These are phyloP conservation scores for Nepenthes gracilis DNA, from an alignment of 148 eudicot genomes.

Conservation along the genomic window DNA sequence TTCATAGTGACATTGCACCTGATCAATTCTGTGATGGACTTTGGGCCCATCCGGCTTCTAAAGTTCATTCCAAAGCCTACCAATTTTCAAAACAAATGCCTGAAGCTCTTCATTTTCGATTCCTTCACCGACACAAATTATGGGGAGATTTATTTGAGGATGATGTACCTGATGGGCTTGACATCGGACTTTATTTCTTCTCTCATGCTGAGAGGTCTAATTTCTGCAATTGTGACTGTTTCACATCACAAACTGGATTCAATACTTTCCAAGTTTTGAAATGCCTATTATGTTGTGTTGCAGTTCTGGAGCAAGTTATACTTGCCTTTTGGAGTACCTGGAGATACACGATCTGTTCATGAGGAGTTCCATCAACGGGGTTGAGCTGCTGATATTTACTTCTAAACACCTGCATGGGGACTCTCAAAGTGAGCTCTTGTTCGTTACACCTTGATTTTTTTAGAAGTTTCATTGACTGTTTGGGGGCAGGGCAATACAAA, in stretches of 20 bases:
- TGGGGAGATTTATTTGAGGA: slow-evolving; percentile 36
- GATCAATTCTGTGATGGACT: slow-evolving; percentile 15
- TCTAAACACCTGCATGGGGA: slow-evolving; percentile 34
- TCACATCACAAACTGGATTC: neutral
- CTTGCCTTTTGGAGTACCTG: slow-evolving; percentile 30
- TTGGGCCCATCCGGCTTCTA: slow-evolving; percentile 48
- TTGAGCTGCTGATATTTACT: slow-evolving; percentile 46
- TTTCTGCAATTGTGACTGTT: neutral
- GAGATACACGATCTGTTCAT: slow-evolving; percentile 23
- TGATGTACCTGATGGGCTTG: slow-evolving; percentile 28
- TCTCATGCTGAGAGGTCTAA: slow-evolving; percentile 29
- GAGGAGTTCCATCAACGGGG: slow-evolving; percentile 27
- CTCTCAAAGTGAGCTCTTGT: slow-evolving; percentile 35
- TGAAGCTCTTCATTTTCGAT: slow-evolving; percentile 28
- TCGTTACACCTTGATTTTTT: neutral
- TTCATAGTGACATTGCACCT: slow-evolving; percentile 8
- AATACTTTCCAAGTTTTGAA: slow-evolving; percentile 2
- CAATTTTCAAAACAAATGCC: slow-evolving; percentile 45
- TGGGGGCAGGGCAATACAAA: no score
- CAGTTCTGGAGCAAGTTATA: slow-evolving; percentile 24
- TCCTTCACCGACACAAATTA: slow-evolving; percentile 20
- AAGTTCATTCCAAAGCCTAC: slow-evolving; percentile 29
- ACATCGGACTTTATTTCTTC: slow-evolving; percentile 65
- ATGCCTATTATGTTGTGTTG: slow-evolving; percentile 3
- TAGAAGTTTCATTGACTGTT: no score